A percentile compares a stretch with the other conserved stretches of the same genome.
Conservation (phyloP, 768 basidiomycete genomes). For the button mushroom (Agaricus bisporus) region DNA sequence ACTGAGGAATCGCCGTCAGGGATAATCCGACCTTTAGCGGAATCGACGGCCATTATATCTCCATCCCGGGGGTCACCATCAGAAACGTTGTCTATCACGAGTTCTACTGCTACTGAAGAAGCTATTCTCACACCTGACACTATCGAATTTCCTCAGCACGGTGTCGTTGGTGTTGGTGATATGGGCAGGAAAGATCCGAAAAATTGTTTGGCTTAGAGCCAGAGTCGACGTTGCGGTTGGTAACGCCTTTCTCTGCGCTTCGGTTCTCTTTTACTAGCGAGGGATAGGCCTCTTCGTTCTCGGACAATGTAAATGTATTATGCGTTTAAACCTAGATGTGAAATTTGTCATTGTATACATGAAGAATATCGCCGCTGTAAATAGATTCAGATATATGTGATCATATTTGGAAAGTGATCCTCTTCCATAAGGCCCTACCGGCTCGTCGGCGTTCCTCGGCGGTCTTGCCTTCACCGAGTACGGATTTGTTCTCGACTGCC, state of each 20-base stretch:
- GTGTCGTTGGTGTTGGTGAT: neutral
- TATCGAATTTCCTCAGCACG: neutral
- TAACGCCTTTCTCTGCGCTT: neutral
- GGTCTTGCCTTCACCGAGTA: conserved; percentile 72
- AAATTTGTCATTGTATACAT: neutral
- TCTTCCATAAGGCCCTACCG: conserved; percentile 44
- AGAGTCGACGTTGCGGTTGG: conserved; percentile 13
- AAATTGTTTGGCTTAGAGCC: neutral
- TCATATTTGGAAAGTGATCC: conserved; percentile 17
- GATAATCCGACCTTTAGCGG: neutral
- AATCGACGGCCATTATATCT: neutral
- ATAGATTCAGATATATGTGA: neutral
- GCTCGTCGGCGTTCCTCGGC: conserved; percentile 53
- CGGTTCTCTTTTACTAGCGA: neutral
- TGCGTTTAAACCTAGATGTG: neutral
- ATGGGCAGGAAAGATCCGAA: neutral
- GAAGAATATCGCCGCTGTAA: neutral
- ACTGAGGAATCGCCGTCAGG: neutral
- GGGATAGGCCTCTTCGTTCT: neutral
- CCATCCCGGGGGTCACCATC: conserved; percentile 5
- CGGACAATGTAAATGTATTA: neutral
- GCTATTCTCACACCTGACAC: neutral
- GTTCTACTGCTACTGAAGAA: neutral
- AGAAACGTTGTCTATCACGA: neutral
- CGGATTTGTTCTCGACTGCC: conserved; percentile 89